Evolutionary conservation across 2,329 filamentous ascomycete genomes (phyloP).

Genomic region (Botrytis elliptica): DNA sequence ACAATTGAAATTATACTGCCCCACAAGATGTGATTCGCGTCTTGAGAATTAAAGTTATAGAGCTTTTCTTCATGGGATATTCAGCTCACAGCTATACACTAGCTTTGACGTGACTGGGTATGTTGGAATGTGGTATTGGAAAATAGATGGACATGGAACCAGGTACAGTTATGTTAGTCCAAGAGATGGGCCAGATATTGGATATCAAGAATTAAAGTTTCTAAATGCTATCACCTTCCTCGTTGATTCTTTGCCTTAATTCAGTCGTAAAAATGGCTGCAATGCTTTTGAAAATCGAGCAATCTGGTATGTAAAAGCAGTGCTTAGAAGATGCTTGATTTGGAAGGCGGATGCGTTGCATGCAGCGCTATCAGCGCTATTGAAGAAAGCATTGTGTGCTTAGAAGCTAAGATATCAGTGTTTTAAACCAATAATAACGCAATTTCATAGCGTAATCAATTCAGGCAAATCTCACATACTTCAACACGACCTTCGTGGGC

Average conservation of each 20-base stretch:
- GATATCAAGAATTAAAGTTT: background rate
- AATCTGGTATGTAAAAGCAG: background rate
- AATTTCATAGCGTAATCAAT: background rate
- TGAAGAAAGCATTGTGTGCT: background rate
- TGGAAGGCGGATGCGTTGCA: background rate
- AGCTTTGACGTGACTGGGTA: background rate
- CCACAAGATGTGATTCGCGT: background rate
- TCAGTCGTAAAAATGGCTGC: background rate
- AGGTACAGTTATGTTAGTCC: background rate
- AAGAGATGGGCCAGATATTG: background rate
- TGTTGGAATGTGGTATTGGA: background rate
- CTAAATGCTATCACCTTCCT: background rate
- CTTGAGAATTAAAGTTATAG: background rate
- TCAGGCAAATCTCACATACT: constrained; percentile 10
- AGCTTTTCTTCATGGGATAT: fast-evolving
- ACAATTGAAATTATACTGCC: background rate
- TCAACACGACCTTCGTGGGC: background rate
- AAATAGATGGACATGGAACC: background rate
- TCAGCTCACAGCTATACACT: background rate
- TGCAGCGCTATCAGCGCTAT: background rate
- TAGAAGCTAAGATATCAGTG: background rate
- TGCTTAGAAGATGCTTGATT: background rate
- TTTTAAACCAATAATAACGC: background rate
- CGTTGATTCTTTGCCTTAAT: background rate
- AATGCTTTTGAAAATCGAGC: background rate